Evolutionary conservation across 768 basidiomycete genomes (phyloP).

Genomic region (Tulasnella sp.): DNA sequence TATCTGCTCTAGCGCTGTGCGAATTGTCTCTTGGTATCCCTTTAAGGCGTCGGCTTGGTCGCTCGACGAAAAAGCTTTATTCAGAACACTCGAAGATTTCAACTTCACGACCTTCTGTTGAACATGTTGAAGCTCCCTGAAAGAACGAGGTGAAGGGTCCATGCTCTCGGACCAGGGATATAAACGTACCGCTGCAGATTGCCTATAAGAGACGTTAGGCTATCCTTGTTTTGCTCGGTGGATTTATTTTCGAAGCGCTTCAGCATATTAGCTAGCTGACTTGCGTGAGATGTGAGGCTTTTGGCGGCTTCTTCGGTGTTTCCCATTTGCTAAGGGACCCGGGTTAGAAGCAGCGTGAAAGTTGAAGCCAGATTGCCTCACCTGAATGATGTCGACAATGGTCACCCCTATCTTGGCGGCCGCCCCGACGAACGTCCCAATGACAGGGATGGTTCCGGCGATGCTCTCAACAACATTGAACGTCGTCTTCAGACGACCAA

Average conservation of each 20-base stretch:
- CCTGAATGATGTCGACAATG: neutral
- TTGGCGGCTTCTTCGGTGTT: neutral
- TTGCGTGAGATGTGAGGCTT: neutral
- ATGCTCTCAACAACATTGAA: neutral
- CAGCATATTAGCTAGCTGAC: neutral
- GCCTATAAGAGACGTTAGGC: neutral
- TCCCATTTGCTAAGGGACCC: neutral
- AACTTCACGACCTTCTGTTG: neutral
- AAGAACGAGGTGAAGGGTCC: neutral
- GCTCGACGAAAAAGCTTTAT: neutral
- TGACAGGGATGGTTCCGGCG: neutral
- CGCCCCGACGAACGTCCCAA: neutral
- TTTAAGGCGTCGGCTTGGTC: neutral
- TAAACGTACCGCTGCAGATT: neutral
- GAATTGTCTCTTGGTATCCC: neutral
- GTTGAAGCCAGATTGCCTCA: neutral
- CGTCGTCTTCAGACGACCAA: neutral
- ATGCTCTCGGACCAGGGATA: neutral
- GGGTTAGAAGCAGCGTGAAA: neutral
- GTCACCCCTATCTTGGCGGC: neutral
- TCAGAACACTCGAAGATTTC: neutral
- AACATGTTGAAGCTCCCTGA: neutral
- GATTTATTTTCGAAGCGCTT: neutral
- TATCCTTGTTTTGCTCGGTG: neutral
- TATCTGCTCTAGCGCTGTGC: neutral